Conservation (phyloP, 2,329 filamentous ascomycete genomes). For the Stylonectria norvegica region DNA sequence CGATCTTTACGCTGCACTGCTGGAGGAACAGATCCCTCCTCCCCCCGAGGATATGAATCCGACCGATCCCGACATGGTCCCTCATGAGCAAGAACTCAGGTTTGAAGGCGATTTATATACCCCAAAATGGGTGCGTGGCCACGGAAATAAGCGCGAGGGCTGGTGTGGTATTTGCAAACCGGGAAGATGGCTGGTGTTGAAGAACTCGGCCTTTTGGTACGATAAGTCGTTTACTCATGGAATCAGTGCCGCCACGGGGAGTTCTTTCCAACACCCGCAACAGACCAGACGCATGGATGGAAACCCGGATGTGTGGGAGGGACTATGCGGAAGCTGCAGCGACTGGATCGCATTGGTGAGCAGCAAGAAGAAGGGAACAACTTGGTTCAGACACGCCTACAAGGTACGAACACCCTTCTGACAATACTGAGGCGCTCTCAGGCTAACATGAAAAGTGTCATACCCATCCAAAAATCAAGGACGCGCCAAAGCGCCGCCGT, state of each 20-base stretch:
- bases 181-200: slow-evolving; percentile 79
- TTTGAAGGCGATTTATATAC: slow-evolving; percentile 83
- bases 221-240: slow-evolving; percentile 89
- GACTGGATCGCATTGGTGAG: slow-evolving; percentile 80
- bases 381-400: slow-evolving; percentile 87
- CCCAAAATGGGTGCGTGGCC: slow-evolving; percentile 77
- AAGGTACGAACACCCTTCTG: slow-evolving; percentile 54
- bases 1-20: slow-evolving; percentile 71
- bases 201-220: slow-evolving; percentile 92
- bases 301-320: slow-evolving; percentile 79
- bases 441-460: slow-evolving; percentile 55
- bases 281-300: slow-evolving; percentile 74
- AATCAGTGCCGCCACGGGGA: slow-evolving; percentile 77
- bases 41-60: slow-evolving; percentile 81
- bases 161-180: slow-evolving; percentile 90
- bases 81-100: slow-evolving; percentile 74
- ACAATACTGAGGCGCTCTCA: not conserved
- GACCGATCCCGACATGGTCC: slow-evolving; percentile 68
- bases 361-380: slow-evolving; percentile 89
- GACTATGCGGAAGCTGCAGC: slow-evolving; percentile 72
- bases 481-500: slow-evolving; percentile 64
- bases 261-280: slow-evolving; percentile 72
- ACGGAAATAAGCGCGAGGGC: slow-evolving; percentile 82
- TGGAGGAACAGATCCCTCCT: slow-evolving; percentile 69
- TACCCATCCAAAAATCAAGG: slow-evolving; percentile 68